Base-by-base conservation (phyloP, 306 rosid species). In the Aeschynomene evenia region DNA sequence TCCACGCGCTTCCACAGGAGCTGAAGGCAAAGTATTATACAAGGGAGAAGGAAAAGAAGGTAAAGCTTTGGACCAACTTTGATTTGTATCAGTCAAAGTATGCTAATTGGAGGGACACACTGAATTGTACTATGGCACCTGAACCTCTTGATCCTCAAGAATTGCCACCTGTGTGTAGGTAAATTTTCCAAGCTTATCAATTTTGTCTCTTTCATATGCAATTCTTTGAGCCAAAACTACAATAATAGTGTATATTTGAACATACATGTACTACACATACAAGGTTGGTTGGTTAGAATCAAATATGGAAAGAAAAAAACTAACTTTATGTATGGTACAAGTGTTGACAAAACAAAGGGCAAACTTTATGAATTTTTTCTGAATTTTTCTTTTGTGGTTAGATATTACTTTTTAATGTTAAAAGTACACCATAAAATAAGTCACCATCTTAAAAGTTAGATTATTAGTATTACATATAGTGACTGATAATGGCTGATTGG, bases 21-120 rank as follows among this genome's bases (percentile, higher is more conserved):
- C 2, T 49, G 60, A 66, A 79, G 56, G 71, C n/a, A 1, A 62
- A 53, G 56, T 79, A 66, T n/a, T 79, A 79, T 2, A 75, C 18
- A 2, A 71, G 77, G 50, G 75, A 83, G n/a, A 29, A 2, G 53
- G 20, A 0, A 75, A 63, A 23, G 36, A 83, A 48, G 52, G 72
- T 66, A 33, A 83, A 49, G 67, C 73, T 37, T 43, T 12, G 53
- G 4, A 79, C 77, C 46, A 83, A 83, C 77, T 79, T 76, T 12
- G 82, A 79, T 63, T 26, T 83, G 74, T 79, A 76, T 36, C 16
- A 3, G 4, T 63, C 80, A 0, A 79, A 42, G 4, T 72, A 29
- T 55, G 84, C 82, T 9, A 76, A 51, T 19, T 76, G 87, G 80
- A 76, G 82, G 45, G 84, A 83, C 39, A 57, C 66, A 19, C 43